Base-by-base conservation (phyloP, 495 filamentous ascomycete genomes). In the Daldinia loculata region DNA sequence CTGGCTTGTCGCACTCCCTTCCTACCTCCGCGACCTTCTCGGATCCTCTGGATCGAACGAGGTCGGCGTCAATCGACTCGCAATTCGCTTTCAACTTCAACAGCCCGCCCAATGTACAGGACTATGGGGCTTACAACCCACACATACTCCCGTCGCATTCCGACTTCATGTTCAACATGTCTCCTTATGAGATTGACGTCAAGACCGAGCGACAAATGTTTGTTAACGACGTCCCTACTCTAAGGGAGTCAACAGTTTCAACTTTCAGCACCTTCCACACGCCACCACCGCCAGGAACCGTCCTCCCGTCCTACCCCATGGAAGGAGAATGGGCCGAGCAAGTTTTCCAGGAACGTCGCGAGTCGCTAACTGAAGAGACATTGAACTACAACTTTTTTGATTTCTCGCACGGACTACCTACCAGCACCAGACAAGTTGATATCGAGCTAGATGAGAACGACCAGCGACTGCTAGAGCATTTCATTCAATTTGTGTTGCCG, bases 121-220 rank as follows among this genome's bases (percentile, higher is more conserved):
- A 90, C 48, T 92, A 88, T 77, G 86, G 88, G 15, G 76, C 85
- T 52, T 92, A 89, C 80, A 85, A 85, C 66, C 84, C 84, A 53
- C 85, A 82, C 70, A 69, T 84, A 60, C 69, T 78, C 52, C 71
- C 75, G 22, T 76, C 75, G 24, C 77, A 79, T 29, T 70, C 76
- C 58, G 82, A 84, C 29, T 85, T 83, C 77, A 84, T 84, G 81
- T 83, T 81, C 52, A 83, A 70, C 76, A 90, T 87, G 80, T 86
- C 89, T 17, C 93, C 93, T 0, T 98, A 96, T 76, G 95, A 98
- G 77, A 90, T 98, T 66, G 95, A 99, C 78, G 91, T 98, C 82
- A 94, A 92, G 85, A 98, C 95, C 0, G 93, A 97, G 80, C 87
- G 94, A 68, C 93, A 98, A 76, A 95, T 93, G 80, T 98, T 92